Evolutionary conservation across 78 protist species (phyloP).

Genomic region (Capsaspora owczarzaki): DNA sequence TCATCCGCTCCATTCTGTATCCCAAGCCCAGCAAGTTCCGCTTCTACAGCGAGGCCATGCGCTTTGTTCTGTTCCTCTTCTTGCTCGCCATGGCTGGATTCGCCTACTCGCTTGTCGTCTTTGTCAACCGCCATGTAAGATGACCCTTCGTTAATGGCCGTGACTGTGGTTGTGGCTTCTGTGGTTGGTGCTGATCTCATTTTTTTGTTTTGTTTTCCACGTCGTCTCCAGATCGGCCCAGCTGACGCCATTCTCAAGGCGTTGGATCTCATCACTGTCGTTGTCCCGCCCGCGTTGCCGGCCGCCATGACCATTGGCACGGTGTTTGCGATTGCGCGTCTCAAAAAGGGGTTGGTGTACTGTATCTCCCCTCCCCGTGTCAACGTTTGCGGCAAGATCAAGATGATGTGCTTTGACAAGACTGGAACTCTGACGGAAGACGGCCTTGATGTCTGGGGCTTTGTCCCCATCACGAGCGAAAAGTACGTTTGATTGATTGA

Average conservation of each 20-base stretch:
- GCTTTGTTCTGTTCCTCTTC: slow-evolving; percentile 38
- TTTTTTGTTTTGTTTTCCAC: neutral
- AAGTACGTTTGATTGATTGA: too few species aligned
- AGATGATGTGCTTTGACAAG: slow-evolving; percentile 73
- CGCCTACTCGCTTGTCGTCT: slow-evolving; percentile 18
- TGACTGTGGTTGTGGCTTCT: neutral
- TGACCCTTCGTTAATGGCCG: too few species aligned
- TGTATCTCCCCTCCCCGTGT: slow-evolving; percentile 53
- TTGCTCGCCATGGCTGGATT: slow-evolving; percentile 27
- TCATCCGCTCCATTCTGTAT: slow-evolving; percentile 55
- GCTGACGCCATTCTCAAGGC: slow-evolving; percentile 28
- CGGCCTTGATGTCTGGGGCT: slow-evolving; percentile 64
- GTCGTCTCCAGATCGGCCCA: neutral
- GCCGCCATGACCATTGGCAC: slow-evolving; percentile 79
- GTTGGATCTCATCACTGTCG: slow-evolving; percentile 72
- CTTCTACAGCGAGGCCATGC: slow-evolving; percentile 64
- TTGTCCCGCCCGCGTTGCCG: slow-evolving; percentile 81
- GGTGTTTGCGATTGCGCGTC: slow-evolving; percentile 45
- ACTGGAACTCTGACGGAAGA: slow-evolving; percentile 92
- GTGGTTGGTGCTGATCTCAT: neutral
- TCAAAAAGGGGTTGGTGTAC: slow-evolving; percentile 40
- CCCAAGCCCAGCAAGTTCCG: slow-evolving; percentile 54
- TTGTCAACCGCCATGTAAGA: too few species aligned
- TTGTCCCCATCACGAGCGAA: slow-evolving; percentile 8
- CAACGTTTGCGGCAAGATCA: slow-evolving; percentile 61